Base-by-base conservation (phyloP, 345 rosid genomes). In the Alliaria petiolata region DNA sequence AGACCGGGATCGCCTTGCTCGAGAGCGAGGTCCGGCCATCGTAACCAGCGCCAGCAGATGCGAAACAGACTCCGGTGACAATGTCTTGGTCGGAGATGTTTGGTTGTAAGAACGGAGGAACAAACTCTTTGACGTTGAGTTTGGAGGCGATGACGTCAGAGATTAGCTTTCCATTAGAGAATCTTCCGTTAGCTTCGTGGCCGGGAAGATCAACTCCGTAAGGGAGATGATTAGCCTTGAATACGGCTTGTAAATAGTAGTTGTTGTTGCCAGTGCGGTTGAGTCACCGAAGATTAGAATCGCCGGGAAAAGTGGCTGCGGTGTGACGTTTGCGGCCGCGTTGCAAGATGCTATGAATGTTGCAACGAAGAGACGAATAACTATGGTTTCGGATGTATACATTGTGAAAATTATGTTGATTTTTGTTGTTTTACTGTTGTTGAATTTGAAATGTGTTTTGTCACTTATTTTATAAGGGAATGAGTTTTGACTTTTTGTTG, bases 1-100 rank as follows among this genome's bases (percentile, higher is more conserved):
- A 78, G 45, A 86, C 43, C 0, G 87, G 80, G 28, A 85, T 69
- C 0, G 60, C 86, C 0, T 49, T 4, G 0, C 81, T 73, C 2
- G 66, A 34, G 0, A 71, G 39, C 7, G 76, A 71, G 6, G 69
- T 71, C 31, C 17, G 12, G 42, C 61, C 75, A 65, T 74, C 72
- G 1, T 65, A 74, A 2, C 78, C 78, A 0, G 78, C 58, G 0
- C 71, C 72, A 0, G 72, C 66, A 6, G 72, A 74, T 30, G 72
- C 72, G 0, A 66, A 66, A 67, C 72, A 46, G 49, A 74, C 78
- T 0, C 78, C 78, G 7, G 67, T 74, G 4, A 58, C 12, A 28
- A 74, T 57, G 61, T 66, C 72, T 74, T 74, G 72, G 46, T 67
- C 60, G 14, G 71, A 59, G 17, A 74, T 58, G 45, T 66, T 74